Base-by-base conservation (phyloP, 2,329 filamentous ascomycete genomes). In the Aspergillus melleus region DNA sequence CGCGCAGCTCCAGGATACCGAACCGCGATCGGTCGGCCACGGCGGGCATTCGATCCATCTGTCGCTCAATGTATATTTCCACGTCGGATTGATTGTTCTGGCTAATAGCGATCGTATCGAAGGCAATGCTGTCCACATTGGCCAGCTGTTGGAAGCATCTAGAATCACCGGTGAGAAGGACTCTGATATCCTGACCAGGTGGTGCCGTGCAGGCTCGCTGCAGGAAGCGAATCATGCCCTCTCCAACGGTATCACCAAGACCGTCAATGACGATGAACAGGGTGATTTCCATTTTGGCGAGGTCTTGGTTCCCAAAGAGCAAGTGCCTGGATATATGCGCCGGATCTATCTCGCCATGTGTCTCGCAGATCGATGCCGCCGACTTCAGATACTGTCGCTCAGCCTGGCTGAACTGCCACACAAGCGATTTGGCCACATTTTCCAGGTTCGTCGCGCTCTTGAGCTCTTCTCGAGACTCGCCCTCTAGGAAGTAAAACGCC, bases 201-300 rank as follows among this genome's bases (percentile, higher is more conserved):
- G 57, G 46, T 11, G 57, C 44, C 1, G 36, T 20, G 6, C 58
- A 54, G 2, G 56, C 58, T n/a, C 51, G 29, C 20, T 63, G 60
- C 6, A 70, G 59, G n/a, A 70, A 67, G 11, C 63, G 53, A 10
- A 69, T 46, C 19, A 70, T 52, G 6, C 63, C 60, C 44, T 66
- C 63, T 3, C 65, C 64, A 2, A 62, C 50, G 3, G 2, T 83
- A 81, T 30, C 86, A 81, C 65, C 64, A 74, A 83, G 64, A 73
- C 84, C 36, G 69, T 85, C 42, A 76, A 85, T 71, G 72, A 76
- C 60, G 77, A 80, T 39, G 64, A 79, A 53, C 70, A 82, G 63
- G 9, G 62, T 67, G 11, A 63, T 61, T 42, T 70, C 61, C 11
- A 66, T 65, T 2, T 59, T 46, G 1, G 51, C 50, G 6, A 66